phyloP scores from a whole-genome alignment of 1,284 basidiomycete genomes.

The Papiliotrema nemorosa region DNA sequence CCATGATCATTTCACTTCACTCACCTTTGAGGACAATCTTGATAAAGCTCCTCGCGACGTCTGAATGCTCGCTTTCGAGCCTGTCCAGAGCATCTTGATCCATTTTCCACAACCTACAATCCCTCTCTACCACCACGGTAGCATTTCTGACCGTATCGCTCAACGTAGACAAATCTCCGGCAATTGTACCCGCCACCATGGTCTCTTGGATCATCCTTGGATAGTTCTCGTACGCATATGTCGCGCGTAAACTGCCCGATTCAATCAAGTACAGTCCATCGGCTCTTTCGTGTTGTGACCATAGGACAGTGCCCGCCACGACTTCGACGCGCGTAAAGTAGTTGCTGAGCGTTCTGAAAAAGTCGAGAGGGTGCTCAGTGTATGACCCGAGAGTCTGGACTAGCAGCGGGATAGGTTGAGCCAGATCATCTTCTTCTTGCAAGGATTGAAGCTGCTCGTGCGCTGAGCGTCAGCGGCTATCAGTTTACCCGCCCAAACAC shows the following conservation, averaged over 20 bases:
- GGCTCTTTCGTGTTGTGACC: constrained; percentile 67
- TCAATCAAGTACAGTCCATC: constrained; percentile 86
- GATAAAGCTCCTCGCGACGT: constrained; percentile 64
- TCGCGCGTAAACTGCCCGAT: constrained; percentile 73
- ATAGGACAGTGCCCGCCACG: constrained; percentile 64
- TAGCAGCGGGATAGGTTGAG: constrained; percentile 54
- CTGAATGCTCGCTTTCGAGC: constrained; percentile 65
- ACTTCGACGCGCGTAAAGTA: constrained; percentile 68
- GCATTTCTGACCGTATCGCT: constrained; percentile 74
- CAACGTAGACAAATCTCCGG: constrained; percentile 80
- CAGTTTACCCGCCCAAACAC: constrained; percentile 2
- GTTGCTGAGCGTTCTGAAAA: constrained; percentile 56
- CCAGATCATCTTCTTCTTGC: constrained; percentile 13
- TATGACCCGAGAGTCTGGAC: constrained; percentile 72
- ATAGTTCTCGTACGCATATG: constrained; percentile 70
- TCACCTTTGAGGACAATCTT: constrained; percentile 73
- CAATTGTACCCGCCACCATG: constrained; percentile 87
- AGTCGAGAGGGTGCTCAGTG: constrained; percentile 39
- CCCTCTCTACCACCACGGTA: constrained; percentile 75
- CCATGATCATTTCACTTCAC: constrained; percentile 41
- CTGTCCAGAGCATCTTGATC: constrained; percentile 56
- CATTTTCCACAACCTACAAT: constrained; percentile 75
- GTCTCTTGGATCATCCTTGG: constrained; percentile 69
- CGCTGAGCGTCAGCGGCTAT: neutral
- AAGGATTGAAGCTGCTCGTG: neutral